A percentile compares a stretch with the other conserved stretches of the same genome.
phyloP scores from a whole-genome alignment of 495 filamentous ascomycete genomes.

The Hypoxylon subgilvum region DNA sequence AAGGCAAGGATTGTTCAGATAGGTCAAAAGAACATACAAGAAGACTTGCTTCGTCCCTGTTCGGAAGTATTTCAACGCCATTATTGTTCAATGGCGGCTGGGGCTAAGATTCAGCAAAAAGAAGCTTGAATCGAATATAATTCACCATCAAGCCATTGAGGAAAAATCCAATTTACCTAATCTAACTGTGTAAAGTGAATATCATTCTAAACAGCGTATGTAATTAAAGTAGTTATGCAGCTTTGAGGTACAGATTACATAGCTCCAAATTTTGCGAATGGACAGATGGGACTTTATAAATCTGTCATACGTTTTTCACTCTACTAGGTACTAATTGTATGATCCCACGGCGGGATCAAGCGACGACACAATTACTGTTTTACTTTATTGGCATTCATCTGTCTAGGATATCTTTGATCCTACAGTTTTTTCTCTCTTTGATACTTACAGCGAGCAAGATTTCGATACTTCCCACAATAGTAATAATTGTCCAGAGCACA shows the following conservation, averaged over 20 bases:
- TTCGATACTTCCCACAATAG: slow-evolving; percentile 3
- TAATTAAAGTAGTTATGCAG: too few relatives aligned
- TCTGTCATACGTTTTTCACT: too few relatives aligned
- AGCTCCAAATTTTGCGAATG: too few relatives aligned
- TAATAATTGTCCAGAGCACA: neutral
- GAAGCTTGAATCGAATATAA: slow-evolving; percentile 19
- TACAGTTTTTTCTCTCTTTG: neutral
- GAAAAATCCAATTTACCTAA: slow-evolving; percentile 36
- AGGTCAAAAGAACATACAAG: slow-evolving; percentile 58
- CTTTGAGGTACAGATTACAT: too few relatives aligned
- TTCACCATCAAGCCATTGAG: slow-evolving; percentile 4
- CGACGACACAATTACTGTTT: neutral
- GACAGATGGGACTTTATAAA: too few relatives aligned
- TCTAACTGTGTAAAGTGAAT: too few relatives aligned
- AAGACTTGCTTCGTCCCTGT: slow-evolving; percentile 68
- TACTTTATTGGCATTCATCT: neutral
- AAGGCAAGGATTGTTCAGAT: neutral
- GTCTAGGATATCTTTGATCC: neutral
- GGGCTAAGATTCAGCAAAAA: neutral
- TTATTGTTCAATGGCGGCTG: slow-evolving; percentile 21
- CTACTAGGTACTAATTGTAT: neutral
- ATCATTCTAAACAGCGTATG: too few relatives aligned
- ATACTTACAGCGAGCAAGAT: slow-evolving; percentile 10
- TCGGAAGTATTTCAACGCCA: slow-evolving; percentile 35
- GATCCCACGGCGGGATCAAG: neutral